Evolutionary conservation across 495 filamentous ascomycete genomes (phyloP).

Genomic region (Hypoxylon fragiforme): DNA sequence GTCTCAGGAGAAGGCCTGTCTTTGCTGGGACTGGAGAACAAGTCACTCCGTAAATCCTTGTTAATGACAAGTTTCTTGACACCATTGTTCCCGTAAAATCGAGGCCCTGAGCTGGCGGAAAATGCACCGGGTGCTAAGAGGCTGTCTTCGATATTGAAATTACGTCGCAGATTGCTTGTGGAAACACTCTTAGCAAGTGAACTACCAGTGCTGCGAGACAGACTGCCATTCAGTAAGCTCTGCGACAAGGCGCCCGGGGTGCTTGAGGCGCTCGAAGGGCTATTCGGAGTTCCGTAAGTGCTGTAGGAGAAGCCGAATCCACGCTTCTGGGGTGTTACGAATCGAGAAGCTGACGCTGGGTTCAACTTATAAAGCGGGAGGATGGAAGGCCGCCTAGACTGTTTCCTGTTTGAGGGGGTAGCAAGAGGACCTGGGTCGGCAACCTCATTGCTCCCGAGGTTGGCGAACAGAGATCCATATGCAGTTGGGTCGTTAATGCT

Average conservation of each 20-base stretch:
- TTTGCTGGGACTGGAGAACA: constrained; percentile 63
- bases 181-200: constrained; percentile 65
- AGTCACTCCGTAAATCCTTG: constrained; percentile 75
- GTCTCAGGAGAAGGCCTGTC: constrained; percentile 46
- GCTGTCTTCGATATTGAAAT: constrained; percentile 67
- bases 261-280: constrained; percentile 64
- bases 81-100: constrained; percentile 60
- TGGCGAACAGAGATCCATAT: constrained; percentile 83
- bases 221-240: constrained; percentile 67
- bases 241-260: constrained; percentile 68
- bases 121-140: constrained; percentile 86
- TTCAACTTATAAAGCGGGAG: constrained; percentile 89
- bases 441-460: constrained; percentile 62
- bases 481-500: constrained; percentile 77
- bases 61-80: constrained; percentile 92
- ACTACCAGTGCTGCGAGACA: constrained; percentile 47
- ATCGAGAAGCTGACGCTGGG: constrained; percentile 72
- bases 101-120: constrained; percentile 65
- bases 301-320: constrained; percentile 91
- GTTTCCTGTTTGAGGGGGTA: constrained; percentile 74
- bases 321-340: constrained; percentile 78
- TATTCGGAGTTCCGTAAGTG: constrained; percentile 79
- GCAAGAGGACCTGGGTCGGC: constrained; percentile 80
- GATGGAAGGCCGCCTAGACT: constrained; percentile 73
- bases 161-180: constrained; percentile 64